A percentile compares a stretch with the other conserved stretches of the same genome.
Evolutionary conservation across 228 moss, liverwort and hornwort species (phyloP).

Genomic region (Sphagnum magellanicum): DNA sequence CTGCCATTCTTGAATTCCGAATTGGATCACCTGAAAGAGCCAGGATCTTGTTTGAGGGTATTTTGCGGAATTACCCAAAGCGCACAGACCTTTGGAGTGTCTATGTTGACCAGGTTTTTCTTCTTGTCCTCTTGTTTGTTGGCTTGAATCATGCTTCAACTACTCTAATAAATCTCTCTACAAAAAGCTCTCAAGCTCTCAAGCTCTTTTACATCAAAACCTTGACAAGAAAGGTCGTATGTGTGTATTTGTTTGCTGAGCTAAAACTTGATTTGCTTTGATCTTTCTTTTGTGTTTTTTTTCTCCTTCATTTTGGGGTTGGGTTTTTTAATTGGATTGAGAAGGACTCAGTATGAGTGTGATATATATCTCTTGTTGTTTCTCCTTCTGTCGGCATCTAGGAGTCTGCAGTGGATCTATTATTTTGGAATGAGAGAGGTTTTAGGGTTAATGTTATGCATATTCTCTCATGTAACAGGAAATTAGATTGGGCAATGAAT

Average conservation of each 20-base stretch:
- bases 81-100: slow-evolving; percentile 92
- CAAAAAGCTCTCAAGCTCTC: too few relatives aligned
- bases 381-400: too few relatives aligned
- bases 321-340: too few relatives aligned
- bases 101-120: slow-evolving; percentile 83
- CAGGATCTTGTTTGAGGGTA: slow-evolving; percentile 84
- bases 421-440: not conserved
- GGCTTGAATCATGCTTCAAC: not conserved
- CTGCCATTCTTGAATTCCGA: slow-evolving; percentile 84
- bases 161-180: too few relatives aligned
- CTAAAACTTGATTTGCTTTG: not conserved
- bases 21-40: slow-evolving; percentile 83
- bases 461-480: slow-evolving; percentile 34
- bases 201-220: too few relatives aligned
- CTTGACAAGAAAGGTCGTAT: not conserved
- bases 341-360: too few relatives aligned
- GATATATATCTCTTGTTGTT: too few relatives aligned
- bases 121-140: not conserved
- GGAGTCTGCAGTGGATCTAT: too few relatives aligned
- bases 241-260: not conserved
- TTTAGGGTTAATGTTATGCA: too few relatives aligned
- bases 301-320: too few relatives aligned
- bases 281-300: not conserved
- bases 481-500: slow-evolving; percentile 62
- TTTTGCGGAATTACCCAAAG: slow-evolving; percentile 82